Evolutionary conservation across 148 eudicot species (phyloP).

Genomic region (Agrostemma githago): DNA sequence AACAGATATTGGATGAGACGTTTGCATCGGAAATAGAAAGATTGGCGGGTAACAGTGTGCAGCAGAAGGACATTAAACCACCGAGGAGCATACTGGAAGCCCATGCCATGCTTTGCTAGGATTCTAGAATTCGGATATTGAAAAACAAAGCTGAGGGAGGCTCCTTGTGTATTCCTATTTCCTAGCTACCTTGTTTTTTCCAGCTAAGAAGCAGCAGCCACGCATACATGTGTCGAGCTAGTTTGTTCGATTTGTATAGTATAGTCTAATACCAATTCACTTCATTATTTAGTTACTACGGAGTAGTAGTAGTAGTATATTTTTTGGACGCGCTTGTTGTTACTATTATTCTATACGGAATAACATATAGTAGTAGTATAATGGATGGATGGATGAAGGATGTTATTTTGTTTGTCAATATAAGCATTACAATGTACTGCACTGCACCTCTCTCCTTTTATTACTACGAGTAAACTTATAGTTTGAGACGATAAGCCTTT

Average conservation of each 20-base stretch:
- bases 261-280: background rate
- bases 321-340: background rate
- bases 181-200: constrained; percentile 10
- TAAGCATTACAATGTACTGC: too few relatives aligned
- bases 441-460: too few relatives aligned
- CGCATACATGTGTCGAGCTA: constrained; percentile 1
- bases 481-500: too few relatives aligned
- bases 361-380: too few relatives aligned
- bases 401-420: too few relatives aligned
- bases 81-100: constrained; percentile 62
- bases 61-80: constrained; percentile 60
- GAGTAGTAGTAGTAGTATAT: too few relatives aligned
- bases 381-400: too few relatives aligned
- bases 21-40: constrained; percentile 61
- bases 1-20: constrained; percentile 62
- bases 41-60: constrained; percentile 45
- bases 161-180: background rate
- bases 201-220: constrained; percentile 17
- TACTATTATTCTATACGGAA: background rate
- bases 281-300: background rate
- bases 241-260: constrained; percentile 14
- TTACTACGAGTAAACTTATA: too few relatives aligned
- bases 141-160: constrained; percentile 1
- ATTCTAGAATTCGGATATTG: constrained; percentile 19
- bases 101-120: constrained; percentile 65